Evolutionary conservation across 192 early-diverging fungal species (phyloP).

Genomic region (Coemansia sp.): DNA sequence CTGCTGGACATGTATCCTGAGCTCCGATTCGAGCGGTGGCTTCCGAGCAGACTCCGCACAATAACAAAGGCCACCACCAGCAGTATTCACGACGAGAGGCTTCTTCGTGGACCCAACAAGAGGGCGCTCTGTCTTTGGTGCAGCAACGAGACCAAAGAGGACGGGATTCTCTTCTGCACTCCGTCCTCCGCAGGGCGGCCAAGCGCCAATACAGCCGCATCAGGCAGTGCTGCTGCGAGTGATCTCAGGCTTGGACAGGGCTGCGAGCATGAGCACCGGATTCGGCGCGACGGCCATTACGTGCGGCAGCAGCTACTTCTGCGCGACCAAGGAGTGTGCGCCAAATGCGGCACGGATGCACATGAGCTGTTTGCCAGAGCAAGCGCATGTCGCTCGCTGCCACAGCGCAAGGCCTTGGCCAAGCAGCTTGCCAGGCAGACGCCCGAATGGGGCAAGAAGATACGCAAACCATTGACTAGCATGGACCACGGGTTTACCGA

Average conservation of each 20-base stretch:
- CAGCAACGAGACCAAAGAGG: constrained; percentile 22
- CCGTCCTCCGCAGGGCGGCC: neutral
- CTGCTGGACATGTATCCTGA: constrained; percentile 39
- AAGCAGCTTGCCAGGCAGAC: constrained; percentile 19
- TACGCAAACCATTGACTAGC: constrained; percentile 24
- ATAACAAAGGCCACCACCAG: constrained; percentile 17
- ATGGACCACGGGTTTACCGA: constrained; percentile 33
- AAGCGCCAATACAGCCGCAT: neutral
- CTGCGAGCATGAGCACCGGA: constrained; percentile 50
- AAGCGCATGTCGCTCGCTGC: constrained; percentile 20
- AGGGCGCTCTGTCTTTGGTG: constrained; percentile 47
- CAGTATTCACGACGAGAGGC: constrained; percentile 28
- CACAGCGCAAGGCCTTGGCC: constrained; percentile 20
- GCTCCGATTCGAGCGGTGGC: constrained; percentile 49
- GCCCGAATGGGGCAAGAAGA: constrained; percentile 38
- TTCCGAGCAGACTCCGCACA: constrained; percentile 26
- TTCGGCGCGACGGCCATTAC: constrained; percentile 44
- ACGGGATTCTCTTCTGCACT: constrained; percentile 26
- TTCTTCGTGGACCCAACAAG: constrained; percentile 37
- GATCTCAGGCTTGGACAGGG: constrained; percentile 29
- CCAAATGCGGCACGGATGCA: constrained; percentile 37
- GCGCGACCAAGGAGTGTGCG: constrained; percentile 49
- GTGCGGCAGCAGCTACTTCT: constrained; percentile 41
- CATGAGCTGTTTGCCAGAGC: constrained; percentile 31
- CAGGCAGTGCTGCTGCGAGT: neutral